Evolutionary conservation across 306 rosid genomes (phyloP).

Genomic region (Dalbergia oliveri): DNA sequence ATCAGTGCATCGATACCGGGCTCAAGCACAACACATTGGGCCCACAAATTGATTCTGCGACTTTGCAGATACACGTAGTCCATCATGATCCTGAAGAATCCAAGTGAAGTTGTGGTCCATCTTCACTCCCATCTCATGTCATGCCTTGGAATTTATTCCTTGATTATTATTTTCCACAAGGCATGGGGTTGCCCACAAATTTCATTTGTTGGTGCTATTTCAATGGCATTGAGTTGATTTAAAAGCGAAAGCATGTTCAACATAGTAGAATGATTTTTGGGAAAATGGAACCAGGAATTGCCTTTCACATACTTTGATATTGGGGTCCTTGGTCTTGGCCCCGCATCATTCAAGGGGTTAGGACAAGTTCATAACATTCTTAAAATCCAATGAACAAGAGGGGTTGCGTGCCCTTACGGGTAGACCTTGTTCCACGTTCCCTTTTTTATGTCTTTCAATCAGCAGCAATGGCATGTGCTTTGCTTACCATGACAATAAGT

Average conservation of each 20-base stretch:
- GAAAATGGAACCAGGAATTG: conserved; percentile 34
- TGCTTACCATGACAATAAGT: neutral
- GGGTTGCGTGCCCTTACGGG: neutral
- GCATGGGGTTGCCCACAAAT: neutral
- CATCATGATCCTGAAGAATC: conserved; percentile 8
- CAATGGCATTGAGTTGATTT: neutral
- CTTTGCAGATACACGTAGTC: neutral
- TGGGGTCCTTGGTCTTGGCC: too few relatives aligned
- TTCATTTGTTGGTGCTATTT: neutral
- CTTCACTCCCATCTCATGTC: conserved; percentile 14
- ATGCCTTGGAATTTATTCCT: conserved; percentile 17
- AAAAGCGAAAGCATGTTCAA: conserved; percentile 22
- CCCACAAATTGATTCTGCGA: conserved; percentile 25
- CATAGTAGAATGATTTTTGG: conserved; percentile 28
- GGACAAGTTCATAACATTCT: conserved; percentile 33
- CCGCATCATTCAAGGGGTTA: conserved; percentile 8
- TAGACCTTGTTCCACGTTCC: neutral
- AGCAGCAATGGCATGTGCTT: neutral
- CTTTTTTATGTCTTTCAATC: conserved; percentile 28
- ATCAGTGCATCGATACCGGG: neutral
- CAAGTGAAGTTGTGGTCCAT: conserved; percentile 37
- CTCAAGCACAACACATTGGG: conserved; percentile 23
- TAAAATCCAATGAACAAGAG: neutral
- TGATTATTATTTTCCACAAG: conserved; percentile 10
- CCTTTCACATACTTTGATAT: conserved; percentile 35